Base-by-base conservation (phyloP, 2,329 filamentous ascomycete genomes). In the Trichoderma breve region DNA sequence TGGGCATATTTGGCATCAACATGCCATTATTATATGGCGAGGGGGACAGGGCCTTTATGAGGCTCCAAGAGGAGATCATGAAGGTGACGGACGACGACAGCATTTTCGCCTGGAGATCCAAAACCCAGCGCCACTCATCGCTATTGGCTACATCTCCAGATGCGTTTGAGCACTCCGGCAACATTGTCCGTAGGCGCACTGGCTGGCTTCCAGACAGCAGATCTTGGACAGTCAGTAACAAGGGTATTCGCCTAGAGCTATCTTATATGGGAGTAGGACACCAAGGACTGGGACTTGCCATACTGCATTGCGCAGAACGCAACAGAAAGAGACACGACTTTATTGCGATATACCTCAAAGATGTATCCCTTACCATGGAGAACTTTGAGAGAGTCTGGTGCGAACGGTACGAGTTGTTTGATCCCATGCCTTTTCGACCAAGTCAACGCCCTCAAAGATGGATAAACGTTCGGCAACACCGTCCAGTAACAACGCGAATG, bases 1-100 rank as follows among this genome's bases (percentile, higher is more conserved):
- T 69, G 65, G 65, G 65, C 65, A 69, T 69, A 39, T 69, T 69
- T 8, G 34, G 55, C 18, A 69, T 69, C 55, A 69, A 69, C 21
- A 69, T 69, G 65, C 65, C 65, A 12, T 26, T 69, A 4, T 21
- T 69, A 0, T 69, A 69, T 18, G 65, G 65, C 11, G 65, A 69
- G 60, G 65, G 65, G 7, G 65, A 69, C 12, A 61, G 65, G 1
- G 65, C 65, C 2, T 69, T 69, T 30, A 57, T 69, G 57, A 43
- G 60, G 1, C 60, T 63, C 15, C 60, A 63, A n/a, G 60, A 63
- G 18, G 60, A 63, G 26, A 63, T 69, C 2, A 69, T 69, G 65
- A 69, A 61, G 21, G 55, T 69, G 21, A 61, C 65, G 12, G 65
- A 69, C 36, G 65, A 69, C 53, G 34, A 69, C 53, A 69, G 47